Evolutionary conservation across 2,329 filamentous ascomycete genomes (phyloP), one percentile per base, ranked within the genome.

Genomic region (Neofusicoccum sp.): DNA sequence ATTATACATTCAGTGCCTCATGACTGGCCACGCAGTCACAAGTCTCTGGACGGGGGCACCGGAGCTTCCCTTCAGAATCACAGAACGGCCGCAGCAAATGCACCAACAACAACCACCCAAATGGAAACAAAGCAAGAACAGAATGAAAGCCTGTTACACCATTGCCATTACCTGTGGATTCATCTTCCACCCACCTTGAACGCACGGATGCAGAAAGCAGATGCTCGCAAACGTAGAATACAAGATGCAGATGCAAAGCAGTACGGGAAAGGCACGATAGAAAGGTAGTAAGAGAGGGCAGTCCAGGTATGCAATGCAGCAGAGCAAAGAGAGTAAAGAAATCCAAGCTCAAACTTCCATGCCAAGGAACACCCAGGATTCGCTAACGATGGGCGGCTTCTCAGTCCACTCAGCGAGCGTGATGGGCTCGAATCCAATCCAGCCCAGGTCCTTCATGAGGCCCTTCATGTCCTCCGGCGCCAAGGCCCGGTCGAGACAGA

Each of bases 371-470:
- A 97, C 77, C 93, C 93, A 97, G 71, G 83, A 83, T 59, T 87
- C 80, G 79, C 92, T 96, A 56, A 90, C 87, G 60, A 89, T 84
- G 66, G 90, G 86, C 50, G 78, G 79, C 52, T 76, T 74, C 49
- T 82, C 79, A 14, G 86, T 84, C 89, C 92, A 97, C 69, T 87
- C 85, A 69, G 93, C 89, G 47, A 97, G 83, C 29, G 91, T 94
- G 56, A 87, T 88, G 68, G 94, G 84, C 73, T 91, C 90, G 73
- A 97, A 97, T 62, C 93, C 93, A 67, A 96, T 93, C 93, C 93
- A 97, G 75, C 93, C 91, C 58, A 97, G 85, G 71, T 92, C 93
- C 76, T 90, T 92, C 71, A 90, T 87, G 69, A 94, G 81, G 64
- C 87, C 82, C 69, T 89, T 86, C 64, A 85, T 81, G 66, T 91